Evolutionary conservation across 192 early-diverging fungal species (phyloP), one percentile per base, ranked within the genome.

Genomic region (Gryganskiella cystojenkinii): DNA sequence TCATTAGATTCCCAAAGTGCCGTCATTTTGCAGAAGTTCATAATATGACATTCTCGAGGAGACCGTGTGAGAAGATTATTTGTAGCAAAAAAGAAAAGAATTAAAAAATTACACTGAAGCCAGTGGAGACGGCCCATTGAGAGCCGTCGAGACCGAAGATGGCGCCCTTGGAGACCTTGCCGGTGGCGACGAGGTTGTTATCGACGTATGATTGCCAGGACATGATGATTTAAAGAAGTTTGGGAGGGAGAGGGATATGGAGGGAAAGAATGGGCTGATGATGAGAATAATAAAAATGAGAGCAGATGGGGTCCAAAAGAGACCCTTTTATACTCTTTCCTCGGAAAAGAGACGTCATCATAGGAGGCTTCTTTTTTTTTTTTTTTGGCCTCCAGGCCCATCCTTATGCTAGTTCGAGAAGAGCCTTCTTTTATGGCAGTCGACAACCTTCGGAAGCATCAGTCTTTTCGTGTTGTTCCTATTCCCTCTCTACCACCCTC

Each of bases 201-300:
- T 94, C 94, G 71, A 97, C 90, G 84, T 95, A 97, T 61, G 82
- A 40, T 85, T 94, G 89, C 92, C 92, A 93, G 63, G 88, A 90
- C 90, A 92, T 93, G 61, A 58, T 91, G 76, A 65, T 46, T 27
- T 33, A 46, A 30, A 28, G 47, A 24, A 28, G 42, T 10, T 3
- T n/a, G 15, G 60, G 33, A 30, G 24, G 43, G 37, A 40, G 33
- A 51, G 56, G 27, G 27, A 19, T 51, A 37, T n/a, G 55, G 20
- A 11, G 74, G 46, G 5, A 24, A 20, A 70, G 24, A 47, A 47
- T 50, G 56, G 43, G 25, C 54, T 20, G 58, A 50, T 65, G 42
- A 68, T 45, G 67, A 24, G 45, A 46, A 45, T 28, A 56, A 25
- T 27, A 70, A 54, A 62, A 61, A 80, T 56, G 56, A 79, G 43